Evolutionary conservation across 345 rosid genomes (phyloP).

Genomic region (Lepidium didymum): DNA sequence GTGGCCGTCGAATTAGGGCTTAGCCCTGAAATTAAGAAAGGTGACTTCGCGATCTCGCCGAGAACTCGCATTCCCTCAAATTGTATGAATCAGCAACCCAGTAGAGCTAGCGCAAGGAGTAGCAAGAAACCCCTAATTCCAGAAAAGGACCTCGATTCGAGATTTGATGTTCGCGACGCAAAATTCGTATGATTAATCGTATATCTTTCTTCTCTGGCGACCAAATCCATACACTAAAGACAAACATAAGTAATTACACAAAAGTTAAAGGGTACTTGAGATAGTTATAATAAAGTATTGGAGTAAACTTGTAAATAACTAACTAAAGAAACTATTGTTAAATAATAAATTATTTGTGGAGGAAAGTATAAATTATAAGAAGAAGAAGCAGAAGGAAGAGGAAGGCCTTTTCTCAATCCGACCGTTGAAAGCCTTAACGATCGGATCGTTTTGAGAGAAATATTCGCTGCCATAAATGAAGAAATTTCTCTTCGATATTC

Average conservation of each 20-base stretch:
- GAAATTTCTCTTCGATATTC: conserved; percentile 2
- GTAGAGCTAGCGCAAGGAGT: neutral
- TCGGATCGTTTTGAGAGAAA: conserved; percentile 36
- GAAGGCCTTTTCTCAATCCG: neutral
- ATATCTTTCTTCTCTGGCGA: neutral
- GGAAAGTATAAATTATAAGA: conserved; percentile 1
- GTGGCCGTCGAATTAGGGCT: conserved; percentile 36
- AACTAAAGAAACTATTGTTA: neutral
- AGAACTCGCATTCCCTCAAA: conserved; percentile 28
- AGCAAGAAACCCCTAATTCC: neutral
- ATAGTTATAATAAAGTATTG: neutral
- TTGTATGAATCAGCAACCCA: neutral
- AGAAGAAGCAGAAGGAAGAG: neutral
- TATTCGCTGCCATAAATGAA: conserved; percentile 11
- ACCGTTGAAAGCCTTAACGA: conserved; percentile 40
- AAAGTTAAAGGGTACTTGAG: neutral
- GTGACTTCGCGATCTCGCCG: conserved; percentile 26
- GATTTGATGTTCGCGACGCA: conserved; percentile 1
- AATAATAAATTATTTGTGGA: neutral
- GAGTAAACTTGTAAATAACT: neutral
- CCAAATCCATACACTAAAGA: conserved; percentile 6
- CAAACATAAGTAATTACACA: neutral
- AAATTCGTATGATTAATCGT: conserved; percentile 12
- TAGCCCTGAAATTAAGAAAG: conserved; percentile 20
- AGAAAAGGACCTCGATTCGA: neutral